Conservation (phyloP, 768 basidiomycete species). For the Termitomyces titanicus region DNA sequence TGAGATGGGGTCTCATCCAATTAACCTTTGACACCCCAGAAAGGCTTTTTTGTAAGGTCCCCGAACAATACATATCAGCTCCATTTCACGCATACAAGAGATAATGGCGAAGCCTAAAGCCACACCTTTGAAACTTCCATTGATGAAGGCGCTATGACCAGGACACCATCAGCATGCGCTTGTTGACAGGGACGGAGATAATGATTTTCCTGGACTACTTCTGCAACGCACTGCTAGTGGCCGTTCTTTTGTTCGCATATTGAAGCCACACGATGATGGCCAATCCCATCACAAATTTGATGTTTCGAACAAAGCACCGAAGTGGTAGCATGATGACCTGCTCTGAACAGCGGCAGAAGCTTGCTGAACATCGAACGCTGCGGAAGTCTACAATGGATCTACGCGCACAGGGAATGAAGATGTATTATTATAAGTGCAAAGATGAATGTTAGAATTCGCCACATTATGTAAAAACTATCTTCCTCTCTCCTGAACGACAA, state of each 20-base stretch:
- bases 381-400: not conserved
- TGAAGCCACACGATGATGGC: too few relatives aligned
- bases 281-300: not conserved
- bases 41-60: too few relatives aligned
- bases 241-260: too few relatives aligned
- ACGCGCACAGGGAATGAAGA: not conserved
- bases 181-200: too few relatives aligned
- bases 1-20: not conserved
- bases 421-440: slow-evolving; percentile 11
- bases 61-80: not conserved
- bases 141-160: not conserved
- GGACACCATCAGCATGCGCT: too few relatives aligned
- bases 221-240: too few relatives aligned
- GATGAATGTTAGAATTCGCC: slow-evolving; percentile 9
- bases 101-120: not conserved
- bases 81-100: not conserved
- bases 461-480: slow-evolving; percentile 8
- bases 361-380: not conserved
- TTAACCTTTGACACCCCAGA: not conserved
- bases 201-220: too few relatives aligned
- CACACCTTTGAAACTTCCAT: not conserved
- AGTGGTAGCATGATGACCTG: not conserved
- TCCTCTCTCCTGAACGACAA: slow-evolving; percentile 1
- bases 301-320: not conserved
- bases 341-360: not conserved